phyloP scores from a whole-genome alignment of 192 early-diverging fungal species.

The Linnemannia elongata region DNA sequence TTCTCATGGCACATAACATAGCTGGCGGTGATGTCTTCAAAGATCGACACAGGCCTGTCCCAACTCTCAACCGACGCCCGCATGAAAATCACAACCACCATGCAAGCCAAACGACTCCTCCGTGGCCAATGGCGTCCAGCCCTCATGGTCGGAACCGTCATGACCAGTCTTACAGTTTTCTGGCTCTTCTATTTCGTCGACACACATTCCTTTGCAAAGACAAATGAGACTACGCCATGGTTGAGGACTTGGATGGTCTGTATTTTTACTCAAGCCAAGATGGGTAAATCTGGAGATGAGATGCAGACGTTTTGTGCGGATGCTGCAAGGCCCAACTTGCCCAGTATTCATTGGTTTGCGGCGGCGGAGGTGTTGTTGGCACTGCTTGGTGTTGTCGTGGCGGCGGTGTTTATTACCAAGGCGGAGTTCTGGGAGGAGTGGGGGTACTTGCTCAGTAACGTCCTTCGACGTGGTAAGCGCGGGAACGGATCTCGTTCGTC shows the following conservation, averaged over 20 bases:
- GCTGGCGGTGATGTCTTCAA: conserved; percentile 47
- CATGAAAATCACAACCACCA: conserved; percentile 39
- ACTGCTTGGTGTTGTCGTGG: conserved; percentile 31
- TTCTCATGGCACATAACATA: not conserved
- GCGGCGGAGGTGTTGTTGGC: conserved; percentile 37
- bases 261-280: not conserved
- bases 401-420: conserved; percentile 38
- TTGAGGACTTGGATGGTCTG: conserved; percentile 20
- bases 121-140: conserved; percentile 54
- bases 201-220: conserved; percentile 26
- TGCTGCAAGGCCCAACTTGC: not conserved
- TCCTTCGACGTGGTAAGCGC: conserved; percentile 22
- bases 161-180: conserved; percentile 44
- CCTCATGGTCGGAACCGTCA: conserved; percentile 39
- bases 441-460: conserved; percentile 29
- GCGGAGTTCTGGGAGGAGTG: conserved; percentile 50
- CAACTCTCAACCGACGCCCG: conserved; percentile 43
- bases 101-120: conserved; percentile 51
- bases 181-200: conserved; percentile 53
- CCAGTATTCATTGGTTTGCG: conserved; percentile 46
- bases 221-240: not conserved
- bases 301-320: conserved; percentile 32
- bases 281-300: conserved; percentile 24
- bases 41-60: conserved; percentile 41
- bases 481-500: not conserved